A percentile compares a stretch with the other conserved stretches of the same genome.
Conservation (phyloP, 1,284 basidiomycete genomes). For the Ceratobasidium sp. region DNA sequence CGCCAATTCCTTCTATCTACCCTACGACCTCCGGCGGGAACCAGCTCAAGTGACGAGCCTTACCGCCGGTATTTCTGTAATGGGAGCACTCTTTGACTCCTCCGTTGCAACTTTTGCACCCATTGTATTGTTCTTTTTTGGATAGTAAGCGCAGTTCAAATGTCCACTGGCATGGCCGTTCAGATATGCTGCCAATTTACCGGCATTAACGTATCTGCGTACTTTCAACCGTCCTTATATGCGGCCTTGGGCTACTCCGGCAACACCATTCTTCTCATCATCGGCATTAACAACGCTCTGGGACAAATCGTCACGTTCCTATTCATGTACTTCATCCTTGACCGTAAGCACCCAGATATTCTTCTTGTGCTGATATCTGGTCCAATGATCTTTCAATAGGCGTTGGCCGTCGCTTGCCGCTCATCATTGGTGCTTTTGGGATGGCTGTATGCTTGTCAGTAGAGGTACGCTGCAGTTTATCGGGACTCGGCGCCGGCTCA, state of each 20-base stretch:
- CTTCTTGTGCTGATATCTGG: neutral
- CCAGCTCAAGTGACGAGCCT: neutral
- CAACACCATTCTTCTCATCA: conserved; percentile 49
- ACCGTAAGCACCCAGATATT: neutral
- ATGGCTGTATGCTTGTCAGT: conserved; percentile 9
- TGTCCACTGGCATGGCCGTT: conserved; percentile 30
- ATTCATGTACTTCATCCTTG: conserved; percentile 48
- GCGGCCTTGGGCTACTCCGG: conserved; percentile 48
- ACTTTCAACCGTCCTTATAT: conserved; percentile 52
- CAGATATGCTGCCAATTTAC: conserved; percentile 53
- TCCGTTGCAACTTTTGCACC: conserved; percentile 1
- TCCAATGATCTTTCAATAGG: neutral
- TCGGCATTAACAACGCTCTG: conserved; percentile 50
- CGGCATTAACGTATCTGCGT: conserved; percentile 51
- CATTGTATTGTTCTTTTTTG: conserved; percentile 37
- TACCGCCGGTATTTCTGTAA: no score
- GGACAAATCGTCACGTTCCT: conserved; percentile 48
- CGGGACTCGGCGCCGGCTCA: neutral
- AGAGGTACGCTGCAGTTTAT: neutral
- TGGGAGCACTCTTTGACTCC: neutral
- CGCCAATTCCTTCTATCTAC: neutral
- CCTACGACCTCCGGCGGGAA: neutral
- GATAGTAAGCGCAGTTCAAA: conserved; percentile 46
- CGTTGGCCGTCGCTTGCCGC: conserved; percentile 7
- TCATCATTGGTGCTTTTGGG: conserved; percentile 12